Evolutionary conservation across 1,284 basidiomycete genomes (phyloP).

Genomic region (Trichosporon sp.): DNA sequence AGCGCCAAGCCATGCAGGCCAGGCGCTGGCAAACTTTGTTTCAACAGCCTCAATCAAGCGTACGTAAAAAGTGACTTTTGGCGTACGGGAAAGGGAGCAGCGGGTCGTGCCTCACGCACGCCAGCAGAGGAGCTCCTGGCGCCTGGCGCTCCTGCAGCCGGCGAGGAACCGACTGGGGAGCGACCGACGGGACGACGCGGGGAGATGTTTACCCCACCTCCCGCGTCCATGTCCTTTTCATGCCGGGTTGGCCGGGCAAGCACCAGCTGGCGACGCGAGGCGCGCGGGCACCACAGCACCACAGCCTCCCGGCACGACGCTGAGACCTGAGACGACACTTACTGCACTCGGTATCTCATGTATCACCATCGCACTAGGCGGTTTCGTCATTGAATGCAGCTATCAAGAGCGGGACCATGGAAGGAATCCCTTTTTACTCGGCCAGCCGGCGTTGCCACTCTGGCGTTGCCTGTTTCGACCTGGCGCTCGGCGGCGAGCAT

Average conservation of each 20-base stretch:
- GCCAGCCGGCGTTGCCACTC: not conserved
- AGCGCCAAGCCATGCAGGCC: not conserved
- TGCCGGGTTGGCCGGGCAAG: not conserved
- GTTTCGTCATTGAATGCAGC: constrained; percentile 3
- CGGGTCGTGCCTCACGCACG: constrained; percentile 1
- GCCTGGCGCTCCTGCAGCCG: no score
- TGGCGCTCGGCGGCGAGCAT: not conserved
- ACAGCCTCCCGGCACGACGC: no score
- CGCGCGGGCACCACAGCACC: not conserved
- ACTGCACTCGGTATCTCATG: not conserved
- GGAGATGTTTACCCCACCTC: constrained; percentile 1
- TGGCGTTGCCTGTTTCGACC: not conserved
- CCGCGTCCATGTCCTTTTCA: constrained; percentile 1
- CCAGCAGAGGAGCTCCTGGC: not conserved
- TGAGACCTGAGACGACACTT: not conserved
- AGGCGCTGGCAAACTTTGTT: not conserved
- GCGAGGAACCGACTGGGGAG: not conserved
- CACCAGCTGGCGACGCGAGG: not conserved
- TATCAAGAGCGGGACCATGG: not conserved
- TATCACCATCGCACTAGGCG: not conserved
- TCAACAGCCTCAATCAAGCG: not conserved
- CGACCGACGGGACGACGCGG: not conserved
- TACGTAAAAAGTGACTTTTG: not conserved
- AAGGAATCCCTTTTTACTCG: not conserved
- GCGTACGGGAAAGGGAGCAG: constrained; percentile 4